These are phyloP conservation scores for Trematosphaeria pertusa DNA, from an alignment of 2,329 filamentous ascomycete genomes.

Conservation along the genomic window DNA sequence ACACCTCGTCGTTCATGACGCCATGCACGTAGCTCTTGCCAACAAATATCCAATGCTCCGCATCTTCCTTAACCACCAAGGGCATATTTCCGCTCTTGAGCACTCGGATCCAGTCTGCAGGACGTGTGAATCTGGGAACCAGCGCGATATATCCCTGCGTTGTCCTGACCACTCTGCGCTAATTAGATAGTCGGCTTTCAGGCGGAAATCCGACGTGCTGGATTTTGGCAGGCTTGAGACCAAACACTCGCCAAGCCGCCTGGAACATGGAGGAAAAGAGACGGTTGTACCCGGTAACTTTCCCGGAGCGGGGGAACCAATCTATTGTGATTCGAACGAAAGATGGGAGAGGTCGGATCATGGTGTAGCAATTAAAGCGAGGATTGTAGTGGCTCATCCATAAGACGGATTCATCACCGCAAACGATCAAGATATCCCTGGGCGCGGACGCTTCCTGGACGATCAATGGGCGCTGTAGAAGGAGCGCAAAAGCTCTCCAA, in stretches of 20 bases:
- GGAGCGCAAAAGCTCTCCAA: conserved; percentile 12
- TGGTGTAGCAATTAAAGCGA: conserved; percentile 20
- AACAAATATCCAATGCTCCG: conserved; percentile 9
- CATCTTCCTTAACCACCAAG: conserved; percentile 12
- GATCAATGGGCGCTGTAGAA: conserved; percentile 19
- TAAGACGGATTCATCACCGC: conserved; percentile 12
- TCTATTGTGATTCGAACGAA: conserved; percentile 13
- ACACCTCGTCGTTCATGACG: conserved; percentile 27
- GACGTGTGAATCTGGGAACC: conserved; percentile 13
- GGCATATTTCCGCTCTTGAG: conserved; percentile 26
- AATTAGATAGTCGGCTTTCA: conserved; percentile 14
- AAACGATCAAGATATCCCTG: conserved; percentile 6
- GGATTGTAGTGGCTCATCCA: conserved; percentile 13
- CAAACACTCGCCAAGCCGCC: conserved; percentile 13
- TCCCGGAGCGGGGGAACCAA: conserved; percentile 14
- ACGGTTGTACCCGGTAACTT: conserved; percentile 17
- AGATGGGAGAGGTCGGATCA: conserved; percentile 12
- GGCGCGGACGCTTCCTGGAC: conserved; percentile 17
- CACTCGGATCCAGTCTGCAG: conserved; percentile 21
- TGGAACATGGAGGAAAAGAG: conserved; percentile 16
- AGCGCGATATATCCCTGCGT: conserved; percentile 24
- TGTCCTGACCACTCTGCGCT: conserved; percentile 20
- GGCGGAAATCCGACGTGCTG: conserved; percentile 18
- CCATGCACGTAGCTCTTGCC: conserved; percentile 25
- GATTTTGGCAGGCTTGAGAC: conserved; percentile 19